A percentile compares a stretch with the other conserved stretches of the same genome.
These are phyloP conservation scores for Rhynchospora pubera DNA, from an alignment of 176 grass and related monocot species.

Conservation along the genomic window DNA sequence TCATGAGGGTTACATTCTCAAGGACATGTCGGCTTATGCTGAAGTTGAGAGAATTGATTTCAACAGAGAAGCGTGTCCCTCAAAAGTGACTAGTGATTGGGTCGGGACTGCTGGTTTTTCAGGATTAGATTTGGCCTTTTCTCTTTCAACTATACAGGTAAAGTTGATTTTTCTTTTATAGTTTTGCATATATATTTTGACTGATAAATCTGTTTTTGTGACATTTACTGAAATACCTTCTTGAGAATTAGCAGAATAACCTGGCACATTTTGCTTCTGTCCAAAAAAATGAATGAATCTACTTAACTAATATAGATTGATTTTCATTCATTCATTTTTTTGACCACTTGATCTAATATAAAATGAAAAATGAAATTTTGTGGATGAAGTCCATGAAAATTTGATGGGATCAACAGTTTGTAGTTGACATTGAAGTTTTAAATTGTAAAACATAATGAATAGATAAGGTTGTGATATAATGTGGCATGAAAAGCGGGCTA, in stretches of 20 bases:
- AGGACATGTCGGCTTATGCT: constrained; percentile 44
- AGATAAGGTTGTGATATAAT: too few relatives aligned
- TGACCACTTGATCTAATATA: too few relatives aligned
- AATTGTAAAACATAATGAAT: too few relatives aligned
- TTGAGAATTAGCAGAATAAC: neutral
- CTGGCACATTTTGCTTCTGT: neutral
- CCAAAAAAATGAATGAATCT: too few relatives aligned
- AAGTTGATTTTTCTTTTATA: constrained; percentile 8
- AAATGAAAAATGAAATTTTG: too few relatives aligned
- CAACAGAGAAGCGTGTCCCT: constrained; percentile 21
- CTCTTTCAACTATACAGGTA: constrained; percentile 59
- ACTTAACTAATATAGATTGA: too few relatives aligned
- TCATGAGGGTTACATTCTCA: constrained; percentile 47
- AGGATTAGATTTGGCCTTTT: constrained; percentile 55
- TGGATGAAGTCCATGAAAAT: too few relatives aligned
- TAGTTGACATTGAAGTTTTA: too few relatives aligned
- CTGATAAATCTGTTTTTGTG: neutral
- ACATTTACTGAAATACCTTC: neutral
- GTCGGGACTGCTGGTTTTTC: constrained; percentile 55
- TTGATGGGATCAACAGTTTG: too few relatives aligned
- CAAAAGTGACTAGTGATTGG: constrained; percentile 46
- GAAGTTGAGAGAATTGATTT: constrained; percentile 44
- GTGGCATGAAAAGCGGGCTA: too few relatives aligned
- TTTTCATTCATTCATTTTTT: too few relatives aligned
- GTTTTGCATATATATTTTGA: constrained; percentile 1